Conservation (phyloP, 139 green algal genomes). For the Chlorella sp. region DNA sequence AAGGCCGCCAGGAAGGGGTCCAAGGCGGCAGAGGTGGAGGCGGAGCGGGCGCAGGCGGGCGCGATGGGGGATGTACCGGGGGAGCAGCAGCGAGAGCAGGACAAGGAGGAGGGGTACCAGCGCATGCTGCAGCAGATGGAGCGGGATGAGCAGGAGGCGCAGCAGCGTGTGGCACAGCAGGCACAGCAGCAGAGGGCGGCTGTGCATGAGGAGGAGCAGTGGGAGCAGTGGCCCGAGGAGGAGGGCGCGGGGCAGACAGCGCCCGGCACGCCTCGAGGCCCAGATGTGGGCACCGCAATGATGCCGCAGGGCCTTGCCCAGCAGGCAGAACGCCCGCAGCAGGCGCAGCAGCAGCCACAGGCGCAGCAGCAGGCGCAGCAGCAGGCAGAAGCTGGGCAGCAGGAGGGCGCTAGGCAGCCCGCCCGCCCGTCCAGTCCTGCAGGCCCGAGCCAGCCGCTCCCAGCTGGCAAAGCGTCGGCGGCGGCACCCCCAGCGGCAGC, state of each 20-base stretch:
- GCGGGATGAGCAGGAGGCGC: neutral
- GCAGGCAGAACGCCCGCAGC: neutral
- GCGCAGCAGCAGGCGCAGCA: neutral
- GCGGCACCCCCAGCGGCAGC: neutral
- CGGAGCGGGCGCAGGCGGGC: neutral
- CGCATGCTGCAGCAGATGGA: conserved; percentile 3
- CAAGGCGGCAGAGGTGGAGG: neutral
- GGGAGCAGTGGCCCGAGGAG: neutral
- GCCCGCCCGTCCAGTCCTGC: neutral
- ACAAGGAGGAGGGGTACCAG: neutral
- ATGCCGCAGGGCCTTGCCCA: neutral
- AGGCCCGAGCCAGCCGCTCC: neutral
- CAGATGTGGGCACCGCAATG: no score
- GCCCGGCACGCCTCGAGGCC: neutral
- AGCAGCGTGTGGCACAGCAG: neutral
- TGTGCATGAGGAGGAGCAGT: neutral
- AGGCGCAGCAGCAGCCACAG: neutral
- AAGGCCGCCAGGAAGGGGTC: neutral
- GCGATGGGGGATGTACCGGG: neutral
- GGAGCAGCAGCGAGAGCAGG: neutral
- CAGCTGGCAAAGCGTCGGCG: neutral
- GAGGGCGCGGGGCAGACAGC: neutral
- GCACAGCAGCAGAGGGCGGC: neutral
- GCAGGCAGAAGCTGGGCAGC: neutral
- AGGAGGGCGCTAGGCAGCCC: neutral